phyloP scores from a whole-genome alignment of 2,329 filamentous ascomycete species.

The Hymenoscyphus salicellus region DNA sequence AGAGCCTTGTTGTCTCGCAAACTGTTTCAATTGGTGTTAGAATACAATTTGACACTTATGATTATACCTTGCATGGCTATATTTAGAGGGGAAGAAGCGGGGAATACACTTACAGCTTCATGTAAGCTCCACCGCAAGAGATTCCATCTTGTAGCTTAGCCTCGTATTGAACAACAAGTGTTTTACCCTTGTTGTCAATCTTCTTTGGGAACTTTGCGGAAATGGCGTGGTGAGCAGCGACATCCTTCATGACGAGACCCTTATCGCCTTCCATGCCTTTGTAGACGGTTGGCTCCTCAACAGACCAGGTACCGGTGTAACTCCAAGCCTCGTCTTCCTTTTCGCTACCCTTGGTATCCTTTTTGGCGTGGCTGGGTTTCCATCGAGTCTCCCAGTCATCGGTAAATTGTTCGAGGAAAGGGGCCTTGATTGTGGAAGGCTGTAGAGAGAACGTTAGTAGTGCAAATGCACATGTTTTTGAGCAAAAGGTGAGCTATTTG shows the following conservation, averaged over 20 bases:
- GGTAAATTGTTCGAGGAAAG: conserved; percentile 98
- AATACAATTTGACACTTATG: neutral
- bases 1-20: conserved; percentile 86
- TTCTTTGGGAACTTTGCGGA: conserved; percentile 97
- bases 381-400: conserved; percentile 92
- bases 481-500: neutral
- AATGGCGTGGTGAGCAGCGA: conserved; percentile 97
- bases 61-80: neutral
- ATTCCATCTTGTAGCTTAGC: conserved; percentile 98
- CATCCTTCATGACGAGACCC: conserved; percentile 96
- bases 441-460: conserved; percentile 49
- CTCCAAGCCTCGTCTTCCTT: conserved; percentile 84
- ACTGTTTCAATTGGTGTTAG: conserved; percentile 1
- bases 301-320: conserved; percentile 93
- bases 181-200: conserved; percentile 96
- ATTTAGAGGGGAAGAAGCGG: neutral
- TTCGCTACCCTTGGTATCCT: conserved; percentile 70
- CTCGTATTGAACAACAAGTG: conserved; percentile 96
- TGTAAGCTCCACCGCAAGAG: conserved; percentile 96
- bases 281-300: conserved; percentile 86
- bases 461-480: conserved; percentile 11
- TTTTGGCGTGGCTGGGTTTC: conserved; percentile 95
- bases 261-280: conserved; percentile 95
- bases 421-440: conserved; percentile 85
- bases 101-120: conserved; percentile 69